A percentile compares a stretch with the other conserved stretches of the same genome.
These are phyloP conservation scores for Bertia moriformis DNA, from an alignment of 2,329 filamentous ascomycete genomes.

Conservation along the genomic window DNA sequence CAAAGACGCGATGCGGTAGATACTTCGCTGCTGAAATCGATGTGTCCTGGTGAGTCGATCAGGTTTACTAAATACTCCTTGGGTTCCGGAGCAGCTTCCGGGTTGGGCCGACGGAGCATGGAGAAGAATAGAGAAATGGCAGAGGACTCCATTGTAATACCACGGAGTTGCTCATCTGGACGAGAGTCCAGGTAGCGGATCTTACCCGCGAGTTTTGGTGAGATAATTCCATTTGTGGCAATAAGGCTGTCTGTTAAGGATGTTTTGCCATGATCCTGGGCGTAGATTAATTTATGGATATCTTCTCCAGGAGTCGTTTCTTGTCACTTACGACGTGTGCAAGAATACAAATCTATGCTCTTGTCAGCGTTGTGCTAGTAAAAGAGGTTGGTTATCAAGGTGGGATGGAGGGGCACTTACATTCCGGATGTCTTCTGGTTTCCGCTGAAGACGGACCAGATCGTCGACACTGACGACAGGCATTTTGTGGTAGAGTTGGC, in stretches of 20 bases:
- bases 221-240: constrained; percentile 98
- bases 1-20: constrained; percentile 89
- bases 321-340: constrained; percentile 65
- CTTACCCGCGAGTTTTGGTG: constrained; percentile 90
- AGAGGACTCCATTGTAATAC: constrained; percentile 99
- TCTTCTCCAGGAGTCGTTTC: no score
- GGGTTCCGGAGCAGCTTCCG: constrained; percentile 53
- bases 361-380: constrained; percentile 13
- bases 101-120: constrained; percentile 61
- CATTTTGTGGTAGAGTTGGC: constrained; percentile 34
- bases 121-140: constrained; percentile 95
- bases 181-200: constrained; percentile 94
- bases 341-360: constrained; percentile 73
- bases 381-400: constrained; percentile 7
- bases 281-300: not conserved
- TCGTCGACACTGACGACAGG: constrained; percentile 83
- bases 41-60: constrained; percentile 95
- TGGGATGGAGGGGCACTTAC: constrained; percentile 31
- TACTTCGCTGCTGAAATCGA: constrained; percentile 96
- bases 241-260: constrained; percentile 91
- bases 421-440: constrained; percentile 82
- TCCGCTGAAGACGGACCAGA: constrained; percentile 76
- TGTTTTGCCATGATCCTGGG: constrained; percentile 75
- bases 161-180: constrained; percentile 85
- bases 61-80: constrained; percentile 93